Base-by-base conservation (phyloP, 2,329 filamentous ascomycete species). In the Ascomycota sp. region DNA sequence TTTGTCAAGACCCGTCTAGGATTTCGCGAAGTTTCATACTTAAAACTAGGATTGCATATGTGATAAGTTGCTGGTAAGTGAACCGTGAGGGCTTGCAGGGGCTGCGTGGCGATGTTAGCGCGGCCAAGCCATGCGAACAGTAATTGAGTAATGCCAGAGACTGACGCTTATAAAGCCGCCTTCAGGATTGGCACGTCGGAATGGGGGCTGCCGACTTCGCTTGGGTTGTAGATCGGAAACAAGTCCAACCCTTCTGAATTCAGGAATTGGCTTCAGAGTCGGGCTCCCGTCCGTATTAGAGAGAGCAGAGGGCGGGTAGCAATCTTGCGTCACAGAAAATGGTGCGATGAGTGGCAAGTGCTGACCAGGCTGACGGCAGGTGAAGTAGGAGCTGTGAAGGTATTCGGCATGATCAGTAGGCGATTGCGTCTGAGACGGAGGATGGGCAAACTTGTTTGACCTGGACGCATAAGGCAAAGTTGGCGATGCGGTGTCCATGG, bases 21-120 rank as follows among this genome's bases (percentile, higher is more conserved):
- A 47, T 98, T 98, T 40, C 89, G 72, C 31, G 89, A 94, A 11
- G 89, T 94, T 51, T 98, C 89, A 56, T 98, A 98, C 59, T 98
- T 94, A 65, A 98, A 98, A 44, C 69, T 75, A 3, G 85, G 85
- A 50, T 98, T 98, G 61, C 89, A 98, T 51, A 98, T 95, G 43
- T 89, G 78, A 58, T 98, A 98, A 2, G 89, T 95, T 5, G 85
- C 77, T 11, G 89, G 86, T 13, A 98, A 63, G 44, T 95, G 85
- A 25, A 79, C 77, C 2, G 89, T 98, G 36, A 98, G 65, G 28
- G 89, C 86, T 75, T 95, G 86, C 29, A 98, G 65, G 29, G 89
- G 89, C 82, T 92, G 47, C 25, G 33, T 36, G 25, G 8, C 10
- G 13, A 19, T 8, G 20, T 31, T 28, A 31, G 25, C 19, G 6